Evolutionary conservation across 2,329 filamentous ascomycete species (phyloP).

Genomic region (Dothiorella sarmentorum): DNA sequence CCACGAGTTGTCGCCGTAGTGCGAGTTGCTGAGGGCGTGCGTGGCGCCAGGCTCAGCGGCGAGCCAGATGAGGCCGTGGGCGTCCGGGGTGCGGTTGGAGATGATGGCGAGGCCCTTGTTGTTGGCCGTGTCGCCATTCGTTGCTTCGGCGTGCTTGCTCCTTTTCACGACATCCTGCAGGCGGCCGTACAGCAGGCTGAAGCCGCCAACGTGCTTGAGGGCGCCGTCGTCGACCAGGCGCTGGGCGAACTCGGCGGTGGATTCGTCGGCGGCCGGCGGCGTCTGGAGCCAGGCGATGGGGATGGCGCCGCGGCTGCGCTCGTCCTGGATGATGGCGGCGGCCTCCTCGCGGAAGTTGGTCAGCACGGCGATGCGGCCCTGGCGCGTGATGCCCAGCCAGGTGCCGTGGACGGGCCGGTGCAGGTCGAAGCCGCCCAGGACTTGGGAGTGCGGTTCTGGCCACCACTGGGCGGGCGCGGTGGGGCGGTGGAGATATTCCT

Average conservation of each 20-base stretch:
- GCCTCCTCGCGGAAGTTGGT: constrained; percentile 61
- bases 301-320: constrained; percentile 56
- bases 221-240: constrained; percentile 53
- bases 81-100: constrained; percentile 58
- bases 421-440: constrained; percentile 61
- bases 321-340: constrained; percentile 40
- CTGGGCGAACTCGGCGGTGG: constrained; percentile 51
- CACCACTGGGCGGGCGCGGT: constrained; percentile 60
- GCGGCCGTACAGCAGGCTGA: constrained; percentile 59
- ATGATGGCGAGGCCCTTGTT: constrained; percentile 52
- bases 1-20: constrained; percentile 58
- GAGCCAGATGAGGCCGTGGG: constrained; percentile 52
- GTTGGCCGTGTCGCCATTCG: background rate
- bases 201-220: constrained; percentile 58
- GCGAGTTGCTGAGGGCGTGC: constrained; percentile 59
- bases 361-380: constrained; percentile 59
- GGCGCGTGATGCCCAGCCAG: constrained; percentile 61
- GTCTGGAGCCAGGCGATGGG: constrained; percentile 58
- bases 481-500: constrained; percentile 62
- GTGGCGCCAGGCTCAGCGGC: constrained; percentile 49
- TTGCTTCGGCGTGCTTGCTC: background rate
- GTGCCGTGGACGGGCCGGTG: constrained; percentile 59
- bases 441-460: constrained; percentile 48
- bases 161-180: constrained; percentile 42
- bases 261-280: constrained; percentile 36